Percentiles rank a stretch among this genome's conserved stretches.
These are phyloP conservation scores for Termitomyces titanicus DNA, from an alignment of 768 basidiomycete genomes.

Conservation along the genomic window DNA sequence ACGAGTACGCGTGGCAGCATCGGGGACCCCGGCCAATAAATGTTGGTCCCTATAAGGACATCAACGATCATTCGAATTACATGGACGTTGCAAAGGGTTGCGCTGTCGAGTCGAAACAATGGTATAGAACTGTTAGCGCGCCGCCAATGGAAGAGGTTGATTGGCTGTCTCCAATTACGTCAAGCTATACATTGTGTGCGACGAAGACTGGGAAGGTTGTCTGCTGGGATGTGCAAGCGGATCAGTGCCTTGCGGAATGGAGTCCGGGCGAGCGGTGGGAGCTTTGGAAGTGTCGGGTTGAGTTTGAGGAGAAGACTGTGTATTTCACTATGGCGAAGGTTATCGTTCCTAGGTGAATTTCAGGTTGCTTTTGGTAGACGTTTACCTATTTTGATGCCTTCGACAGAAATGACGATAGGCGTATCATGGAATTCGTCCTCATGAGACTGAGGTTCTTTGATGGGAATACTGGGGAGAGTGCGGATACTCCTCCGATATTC, in stretches of 20 bases:
- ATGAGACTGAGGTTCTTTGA: slow-evolving; percentile 65
- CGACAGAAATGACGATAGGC: slow-evolving; percentile 51
- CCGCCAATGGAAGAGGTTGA: slow-evolving; percentile 70
- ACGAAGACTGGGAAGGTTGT: slow-evolving; percentile 75
- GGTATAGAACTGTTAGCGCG: slow-evolving; percentile 69
- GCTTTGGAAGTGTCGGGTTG: slow-evolving; percentile 75
- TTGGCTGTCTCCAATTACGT: slow-evolving; percentile 75
- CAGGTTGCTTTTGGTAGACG: neutral
- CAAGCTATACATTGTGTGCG: slow-evolving; percentile 72
- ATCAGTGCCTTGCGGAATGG: slow-evolving; percentile 65
- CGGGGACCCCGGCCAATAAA: slow-evolving; percentile 55
- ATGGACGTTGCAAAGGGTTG: slow-evolving; percentile 28
- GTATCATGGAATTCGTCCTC: slow-evolving; percentile 68
- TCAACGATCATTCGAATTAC: slow-evolving; percentile 33
- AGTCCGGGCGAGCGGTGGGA: slow-evolving; percentile 63
- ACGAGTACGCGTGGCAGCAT: slow-evolving; percentile 60
- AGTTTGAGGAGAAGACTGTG: slow-evolving; percentile 67
- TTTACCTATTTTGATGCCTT: neutral
- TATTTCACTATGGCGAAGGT: slow-evolving; percentile 77
- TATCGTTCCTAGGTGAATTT: slow-evolving; percentile 42
- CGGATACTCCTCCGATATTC: slow-evolving; percentile 43
- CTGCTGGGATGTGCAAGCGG: slow-evolving; percentile 70
- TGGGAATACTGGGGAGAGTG: slow-evolving; percentile 36
- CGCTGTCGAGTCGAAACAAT: slow-evolving; percentile 22
- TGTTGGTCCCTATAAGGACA: slow-evolving; percentile 23